Conservation (phyloP, 2,329 filamentous ascomycete genomes). For the Zymoseptoria passerinii region DNA sequence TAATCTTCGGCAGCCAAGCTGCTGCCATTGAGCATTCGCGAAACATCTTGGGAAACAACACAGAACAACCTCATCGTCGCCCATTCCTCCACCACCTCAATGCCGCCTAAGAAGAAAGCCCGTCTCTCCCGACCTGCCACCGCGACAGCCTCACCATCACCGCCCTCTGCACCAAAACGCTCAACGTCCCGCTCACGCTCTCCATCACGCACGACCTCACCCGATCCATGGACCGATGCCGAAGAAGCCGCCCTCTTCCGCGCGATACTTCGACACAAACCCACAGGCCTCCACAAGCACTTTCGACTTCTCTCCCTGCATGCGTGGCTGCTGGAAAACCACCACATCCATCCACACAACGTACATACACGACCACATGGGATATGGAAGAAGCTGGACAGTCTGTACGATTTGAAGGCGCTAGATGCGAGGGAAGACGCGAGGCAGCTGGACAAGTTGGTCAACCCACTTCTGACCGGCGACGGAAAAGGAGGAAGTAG, state of each 20-base stretch:
- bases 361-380: slow-evolving; percentile 76
- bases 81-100: slow-evolving; percentile 27
- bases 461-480: slow-evolving; percentile 26
- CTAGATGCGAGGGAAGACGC: slow-evolving; percentile 74
- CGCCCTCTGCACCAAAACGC: background rate
- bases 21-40: background rate
- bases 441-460: slow-evolving; percentile 43
- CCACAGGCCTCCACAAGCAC: slow-evolving; percentile 92
- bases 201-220: background rate
- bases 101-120: slow-evolving; percentile 64
- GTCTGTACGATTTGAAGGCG: slow-evolving; percentile 74
- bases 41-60: background rate
- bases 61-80: background rate
- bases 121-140: slow-evolving; percentile 48
- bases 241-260: slow-evolving; percentile 91
- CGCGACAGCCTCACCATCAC: slow-evolving; percentile 39
- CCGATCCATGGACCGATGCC: slow-evolving; percentile 85
- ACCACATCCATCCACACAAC: slow-evolving; percentile 28
- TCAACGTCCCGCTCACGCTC: background rate
- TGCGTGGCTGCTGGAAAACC: slow-evolving; percentile 26
- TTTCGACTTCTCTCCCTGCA: slow-evolving; percentile 79
- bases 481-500: slow-evolving; percentile 9
- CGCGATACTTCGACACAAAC: slow-evolving; percentile 88
- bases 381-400: slow-evolving; percentile 81
- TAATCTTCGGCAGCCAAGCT: background rate